These are phyloP conservation scores for Pseudogymnoascus sp. DNA, from an alignment of 2,329 filamentous ascomycete genomes.

Conservation along the genomic window DNA sequence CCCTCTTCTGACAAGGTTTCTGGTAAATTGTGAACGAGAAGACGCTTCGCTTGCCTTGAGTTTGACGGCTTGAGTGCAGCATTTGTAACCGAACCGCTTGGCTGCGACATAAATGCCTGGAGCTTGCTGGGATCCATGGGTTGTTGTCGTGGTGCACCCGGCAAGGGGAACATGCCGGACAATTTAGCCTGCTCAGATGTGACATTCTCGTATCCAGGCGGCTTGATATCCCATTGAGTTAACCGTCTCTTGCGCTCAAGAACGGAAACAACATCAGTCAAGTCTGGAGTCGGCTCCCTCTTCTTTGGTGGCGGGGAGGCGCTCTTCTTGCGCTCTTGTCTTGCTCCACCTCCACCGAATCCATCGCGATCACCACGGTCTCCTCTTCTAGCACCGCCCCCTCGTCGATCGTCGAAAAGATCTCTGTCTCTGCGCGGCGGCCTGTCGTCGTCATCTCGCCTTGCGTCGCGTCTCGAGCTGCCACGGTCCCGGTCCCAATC, in stretches of 20 bases:
- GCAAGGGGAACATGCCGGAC: slow-evolving; percentile 97
- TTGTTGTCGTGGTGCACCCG: slow-evolving; percentile 88
- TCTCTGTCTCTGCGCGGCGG: slow-evolving; percentile 48
- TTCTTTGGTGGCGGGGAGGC: slow-evolving; percentile 77
- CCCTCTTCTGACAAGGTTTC: slow-evolving; percentile 63
- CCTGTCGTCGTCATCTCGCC: slow-evolving; percentile 59
- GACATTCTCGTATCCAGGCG: slow-evolving; percentile 94
- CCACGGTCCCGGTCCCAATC: slow-evolving; percentile 69
- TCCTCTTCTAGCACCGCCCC: slow-evolving; percentile 37
- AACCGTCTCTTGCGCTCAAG: slow-evolving; percentile 81
- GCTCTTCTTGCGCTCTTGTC: slow-evolving; percentile 49
- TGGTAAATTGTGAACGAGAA: slow-evolving; percentile 80
- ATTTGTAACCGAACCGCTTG: slow-evolving; percentile 56
- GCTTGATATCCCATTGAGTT: slow-evolving; percentile 99
- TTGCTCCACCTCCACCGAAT: slow-evolving; percentile 37
- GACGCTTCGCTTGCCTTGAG: slow-evolving; percentile 85
- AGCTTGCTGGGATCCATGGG: slow-evolving; percentile 91
- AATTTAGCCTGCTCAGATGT: slow-evolving; percentile 97
- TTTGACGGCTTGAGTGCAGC: slow-evolving; percentile 86
- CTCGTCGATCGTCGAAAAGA: slow-evolving; percentile 53
- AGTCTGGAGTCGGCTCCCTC: slow-evolving; percentile 89
- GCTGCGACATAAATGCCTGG: slow-evolving; percentile 91
- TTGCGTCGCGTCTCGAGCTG: slow-evolving; percentile 49
- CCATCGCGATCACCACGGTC: slow-evolving; percentile 31
- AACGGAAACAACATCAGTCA: slow-evolving; percentile 77